phyloP scores from a whole-genome alignment of 2,329 filamentous ascomycete genomes.

The Chaetomium strumarium region DNA sequence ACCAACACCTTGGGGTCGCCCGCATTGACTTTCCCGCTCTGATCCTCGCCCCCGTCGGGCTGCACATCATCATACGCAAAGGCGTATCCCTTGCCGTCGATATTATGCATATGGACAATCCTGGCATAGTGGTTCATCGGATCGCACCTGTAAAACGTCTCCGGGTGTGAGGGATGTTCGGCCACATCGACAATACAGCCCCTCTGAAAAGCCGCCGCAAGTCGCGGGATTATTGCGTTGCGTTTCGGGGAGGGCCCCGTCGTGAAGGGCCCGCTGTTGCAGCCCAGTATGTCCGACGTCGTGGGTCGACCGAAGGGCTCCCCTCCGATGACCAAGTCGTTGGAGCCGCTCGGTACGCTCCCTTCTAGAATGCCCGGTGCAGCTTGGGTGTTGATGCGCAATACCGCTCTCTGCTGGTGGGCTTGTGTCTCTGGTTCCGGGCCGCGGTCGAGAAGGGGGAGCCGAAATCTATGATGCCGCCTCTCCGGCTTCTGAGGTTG shows the following conservation, averaged over 20 bases:
- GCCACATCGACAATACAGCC: constrained; percentile 44
- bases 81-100: constrained; percentile 52
- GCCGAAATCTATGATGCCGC: not conserved
- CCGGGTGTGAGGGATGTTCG: constrained; percentile 35
- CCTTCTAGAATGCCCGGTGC: constrained; percentile 48
- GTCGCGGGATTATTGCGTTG: constrained; percentile 42
- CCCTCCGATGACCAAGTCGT: constrained; percentile 33
- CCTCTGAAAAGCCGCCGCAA: constrained; percentile 48
- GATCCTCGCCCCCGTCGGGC: constrained; percentile 44
- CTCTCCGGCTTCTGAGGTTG: not conserved
- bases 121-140: constrained; percentile 54
- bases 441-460: not conserved
- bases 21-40: constrained; percentile 51
- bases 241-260: constrained; percentile 34
- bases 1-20: constrained; percentile 43
- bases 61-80: constrained; percentile 59
- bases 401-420: not conserved
- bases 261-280: constrained; percentile 57
- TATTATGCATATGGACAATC: constrained; percentile 48
- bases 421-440: not conserved
- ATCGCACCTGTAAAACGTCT: constrained; percentile 34
- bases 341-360: constrained; percentile 36
- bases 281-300: constrained; percentile 60
- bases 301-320: constrained; percentile 50
- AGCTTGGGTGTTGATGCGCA: constrained; percentile 62